Evolutionary conservation across 192 early-diverging fungal genomes (phyloP).

Genomic region (Podila verticillata): DNA sequence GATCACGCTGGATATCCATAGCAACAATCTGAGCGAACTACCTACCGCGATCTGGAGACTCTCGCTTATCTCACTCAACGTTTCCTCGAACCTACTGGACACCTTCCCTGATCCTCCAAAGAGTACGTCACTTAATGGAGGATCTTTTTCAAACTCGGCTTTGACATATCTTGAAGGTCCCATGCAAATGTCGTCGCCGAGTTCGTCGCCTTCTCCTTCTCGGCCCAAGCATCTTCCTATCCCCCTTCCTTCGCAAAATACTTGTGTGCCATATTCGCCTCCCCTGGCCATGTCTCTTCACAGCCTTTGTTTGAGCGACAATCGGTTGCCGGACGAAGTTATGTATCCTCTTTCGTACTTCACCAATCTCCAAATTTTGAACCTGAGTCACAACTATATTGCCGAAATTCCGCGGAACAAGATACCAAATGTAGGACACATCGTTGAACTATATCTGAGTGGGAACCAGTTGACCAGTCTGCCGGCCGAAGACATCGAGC

Average conservation of each 20-base stretch:
- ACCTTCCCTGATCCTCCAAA: conserved; percentile 77
- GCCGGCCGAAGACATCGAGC: conserved; percentile 87
- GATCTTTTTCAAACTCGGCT: conserved; percentile 5
- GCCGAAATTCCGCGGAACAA: conserved; percentile 84
- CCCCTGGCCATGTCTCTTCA: conserved; percentile 67
- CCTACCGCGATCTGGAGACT: conserved; percentile 85
- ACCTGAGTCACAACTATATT: conserved; percentile 85
- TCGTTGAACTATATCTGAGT: conserved; percentile 82
- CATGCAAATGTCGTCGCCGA: no score
- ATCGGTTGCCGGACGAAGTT: conserved; percentile 83
- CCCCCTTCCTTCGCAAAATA: conserved; percentile 24
- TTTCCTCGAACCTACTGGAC: conserved; percentile 83
- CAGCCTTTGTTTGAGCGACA: conserved; percentile 82
- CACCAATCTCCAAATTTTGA: conserved; percentile 79
- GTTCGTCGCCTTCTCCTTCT: conserved; percentile 54
- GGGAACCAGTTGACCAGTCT: conserved; percentile 86
- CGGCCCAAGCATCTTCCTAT: conserved; percentile 55
- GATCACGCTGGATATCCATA: conserved; percentile 73
- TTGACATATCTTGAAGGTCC: neutral
- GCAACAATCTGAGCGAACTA: conserved; percentile 78
- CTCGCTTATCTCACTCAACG: conserved; percentile 76
- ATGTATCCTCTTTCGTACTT: conserved; percentile 79
- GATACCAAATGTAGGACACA: conserved; percentile 69
- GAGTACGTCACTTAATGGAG: neutral
- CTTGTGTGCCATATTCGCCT: conserved; percentile 38